phyloP scores from a whole-genome alignment of 345 rosid species.

The Lumnitzera racemosa region DNA sequence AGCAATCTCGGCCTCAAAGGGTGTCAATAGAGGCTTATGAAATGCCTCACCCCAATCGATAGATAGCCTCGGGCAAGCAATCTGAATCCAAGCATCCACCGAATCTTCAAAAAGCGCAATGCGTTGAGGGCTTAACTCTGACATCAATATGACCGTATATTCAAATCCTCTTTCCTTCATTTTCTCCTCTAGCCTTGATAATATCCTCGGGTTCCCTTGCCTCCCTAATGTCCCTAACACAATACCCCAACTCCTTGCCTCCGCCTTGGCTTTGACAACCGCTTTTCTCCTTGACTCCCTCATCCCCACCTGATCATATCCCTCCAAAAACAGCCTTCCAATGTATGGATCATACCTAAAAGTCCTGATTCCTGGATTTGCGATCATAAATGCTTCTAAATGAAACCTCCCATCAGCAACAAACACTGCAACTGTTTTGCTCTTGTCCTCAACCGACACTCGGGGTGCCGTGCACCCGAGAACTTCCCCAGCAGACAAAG shows the following conservation, averaged over 20 bases:
- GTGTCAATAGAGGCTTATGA: slow-evolving; percentile 64
- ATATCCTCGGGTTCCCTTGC: slow-evolving; percentile 82
- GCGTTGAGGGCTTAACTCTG: slow-evolving; percentile 67
- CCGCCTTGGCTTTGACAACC: slow-evolving; percentile 32
- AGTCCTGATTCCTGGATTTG: slow-evolving; percentile 62
- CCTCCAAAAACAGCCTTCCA: slow-evolving; percentile 76
- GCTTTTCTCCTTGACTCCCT: slow-evolving; percentile 63
- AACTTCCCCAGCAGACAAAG: slow-evolving; percentile 82
- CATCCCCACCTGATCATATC: slow-evolving; percentile 93
- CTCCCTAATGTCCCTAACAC: slow-evolving; percentile 92
- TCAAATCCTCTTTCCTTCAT: slow-evolving; percentile 62
- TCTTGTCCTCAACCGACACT: slow-evolving; percentile 14
- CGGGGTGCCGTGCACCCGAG: slow-evolving; percentile 84
- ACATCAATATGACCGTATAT: slow-evolving; percentile 65
- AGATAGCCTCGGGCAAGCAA: slow-evolving; percentile 88
- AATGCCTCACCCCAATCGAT: slow-evolving; percentile 98
- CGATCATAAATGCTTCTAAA: slow-evolving; percentile 88
- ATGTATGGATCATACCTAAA: slow-evolving; percentile 81
- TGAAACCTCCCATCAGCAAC: slow-evolving; percentile 94
- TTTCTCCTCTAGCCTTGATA: slow-evolving; percentile 69
- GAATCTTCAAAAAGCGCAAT: slow-evolving; percentile 77
- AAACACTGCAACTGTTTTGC: slow-evolving; percentile 46
- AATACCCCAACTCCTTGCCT: slow-evolving; percentile 60
- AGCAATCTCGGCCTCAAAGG: slow-evolving; percentile 89
- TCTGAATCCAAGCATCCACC: slow-evolving; percentile 92